Evolutionary conservation across 1,139 yeast species (phyloP).

Genomic region (Taphrina flavorubra): DNA sequence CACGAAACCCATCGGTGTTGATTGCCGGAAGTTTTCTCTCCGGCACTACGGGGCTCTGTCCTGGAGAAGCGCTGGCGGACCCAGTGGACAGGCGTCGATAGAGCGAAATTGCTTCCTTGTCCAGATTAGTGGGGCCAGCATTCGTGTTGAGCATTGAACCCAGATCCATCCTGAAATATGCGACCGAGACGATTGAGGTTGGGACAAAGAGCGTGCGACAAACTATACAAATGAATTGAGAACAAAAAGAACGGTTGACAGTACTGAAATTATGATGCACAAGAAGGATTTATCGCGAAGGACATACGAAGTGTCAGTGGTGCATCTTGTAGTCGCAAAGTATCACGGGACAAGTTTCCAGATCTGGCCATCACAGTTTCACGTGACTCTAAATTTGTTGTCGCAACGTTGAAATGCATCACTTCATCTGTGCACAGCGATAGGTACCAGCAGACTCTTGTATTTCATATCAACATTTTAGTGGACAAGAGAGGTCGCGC

Average conservation of each 20-base stretch:
- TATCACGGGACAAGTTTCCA: neutral
- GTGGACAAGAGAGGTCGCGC: no score
- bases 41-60: conserved; percentile 17
- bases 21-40: conserved; percentile 3
- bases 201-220: neutral
- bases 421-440: no score
- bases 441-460: no score
- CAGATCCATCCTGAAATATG: conserved; percentile 22
- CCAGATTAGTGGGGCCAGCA: conserved; percentile 19
- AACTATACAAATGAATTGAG: no score
- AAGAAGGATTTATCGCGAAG: no score
- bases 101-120: conserved; percentile 18
- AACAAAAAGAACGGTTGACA: no score
- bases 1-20: neutral
- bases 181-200: neutral
- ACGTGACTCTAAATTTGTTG: neutral
- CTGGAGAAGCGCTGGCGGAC: conserved; percentile 15
- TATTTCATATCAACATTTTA: no score
- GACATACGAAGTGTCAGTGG: no score
- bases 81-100: conserved; percentile 33
- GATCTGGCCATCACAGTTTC: neutral
- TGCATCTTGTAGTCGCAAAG: neutral
- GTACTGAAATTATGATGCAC: no score
- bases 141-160: conserved; percentile 25
- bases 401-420: conserved; percentile 2